A percentile compares a stretch with the other conserved stretches of the same genome.
phyloP scores from a whole-genome alignment of 2,329 filamentous ascomycete species.

The Colletotrichum euphorbiae region DNA sequence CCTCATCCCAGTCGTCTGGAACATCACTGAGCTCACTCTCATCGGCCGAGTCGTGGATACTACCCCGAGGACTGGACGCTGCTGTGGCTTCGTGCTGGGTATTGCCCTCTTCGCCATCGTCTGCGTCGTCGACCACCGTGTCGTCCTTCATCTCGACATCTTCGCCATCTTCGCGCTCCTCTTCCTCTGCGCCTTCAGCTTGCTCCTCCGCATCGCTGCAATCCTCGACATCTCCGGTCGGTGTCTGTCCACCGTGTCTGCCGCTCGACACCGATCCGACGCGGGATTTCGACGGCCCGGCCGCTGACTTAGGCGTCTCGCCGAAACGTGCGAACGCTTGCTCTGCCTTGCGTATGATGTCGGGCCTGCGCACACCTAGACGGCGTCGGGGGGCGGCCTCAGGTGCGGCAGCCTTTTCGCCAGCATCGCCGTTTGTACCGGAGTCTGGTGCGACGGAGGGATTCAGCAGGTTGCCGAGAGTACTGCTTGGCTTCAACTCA shows the following conservation, averaged over 20 bases:
- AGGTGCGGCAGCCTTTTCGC: constrained; percentile 48
- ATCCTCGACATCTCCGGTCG: constrained; percentile 47
- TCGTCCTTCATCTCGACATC: constrained; percentile 44
- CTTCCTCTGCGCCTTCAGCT: constrained; percentile 55
- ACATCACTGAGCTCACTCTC: constrained; percentile 78
- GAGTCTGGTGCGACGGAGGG: constrained; percentile 55
- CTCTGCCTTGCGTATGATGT: constrained; percentile 72
- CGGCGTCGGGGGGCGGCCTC: constrained; percentile 56
- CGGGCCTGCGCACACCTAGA: constrained; percentile 63
- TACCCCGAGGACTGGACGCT: constrained; percentile 67
- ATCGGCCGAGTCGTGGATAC: constrained; percentile 73
- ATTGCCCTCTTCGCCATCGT: constrained; percentile 42
- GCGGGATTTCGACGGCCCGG: constrained; percentile 56
- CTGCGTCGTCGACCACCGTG: constrained; percentile 39
- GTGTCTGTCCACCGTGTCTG: constrained; percentile 57
- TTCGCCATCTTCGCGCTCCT: constrained; percentile 46
- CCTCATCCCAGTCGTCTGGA: constrained; percentile 67
- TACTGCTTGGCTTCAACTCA: constrained; percentile 51
- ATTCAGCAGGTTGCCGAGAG: constrained; percentile 57
- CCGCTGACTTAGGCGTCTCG: constrained; percentile 59
- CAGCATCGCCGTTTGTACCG: constrained; percentile 54
- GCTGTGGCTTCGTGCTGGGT: constrained; percentile 23
- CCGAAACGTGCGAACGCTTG: constrained; percentile 64
- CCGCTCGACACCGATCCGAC: constrained; percentile 64
- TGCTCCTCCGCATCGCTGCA: constrained; percentile 55